Evolutionary conservation across 352 stramenopile species (phyloP).

Genomic region (Phytophthora tubulina): DNA sequence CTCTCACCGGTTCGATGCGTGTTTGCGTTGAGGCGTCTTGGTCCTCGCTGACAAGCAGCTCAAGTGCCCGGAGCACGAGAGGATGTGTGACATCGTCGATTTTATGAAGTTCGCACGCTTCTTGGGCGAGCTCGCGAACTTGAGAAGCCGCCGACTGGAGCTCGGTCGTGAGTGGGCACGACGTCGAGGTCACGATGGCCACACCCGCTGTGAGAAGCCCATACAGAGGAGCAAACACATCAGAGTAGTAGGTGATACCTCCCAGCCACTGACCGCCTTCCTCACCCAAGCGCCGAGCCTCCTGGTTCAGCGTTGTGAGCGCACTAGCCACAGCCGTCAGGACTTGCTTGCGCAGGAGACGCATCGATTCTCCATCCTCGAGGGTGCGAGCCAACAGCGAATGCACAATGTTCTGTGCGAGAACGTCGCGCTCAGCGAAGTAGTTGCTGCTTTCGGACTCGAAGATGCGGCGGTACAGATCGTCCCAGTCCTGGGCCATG

Average conservation of each 20-base stretch:
- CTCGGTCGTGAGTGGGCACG: slow-evolving; percentile 19
- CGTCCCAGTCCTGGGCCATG: slow-evolving; percentile 59
- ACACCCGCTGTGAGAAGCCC: slow-evolving; percentile 56
- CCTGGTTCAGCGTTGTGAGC: slow-evolving; percentile 44
- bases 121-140: slow-evolving; percentile 39
- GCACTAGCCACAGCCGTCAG: slow-evolving; percentile 34
- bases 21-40: neutral
- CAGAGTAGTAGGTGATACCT: slow-evolving; percentile 73
- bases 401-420: slow-evolving; percentile 67
- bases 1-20: slow-evolving; percentile 19
- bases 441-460: slow-evolving; percentile 86
- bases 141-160: slow-evolving; percentile 31
- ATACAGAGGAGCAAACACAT: slow-evolving; percentile 66
- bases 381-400: slow-evolving; percentile 45
- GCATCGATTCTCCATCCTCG: slow-evolving; percentile 24
- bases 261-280: slow-evolving; percentile 58
- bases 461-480: slow-evolving; percentile 79
- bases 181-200: slow-evolving; percentile 42
- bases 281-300: slow-evolving; percentile 30
- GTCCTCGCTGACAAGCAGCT: slow-evolving; percentile 34
- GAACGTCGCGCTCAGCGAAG: slow-evolving; percentile 69
- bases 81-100: slow-evolving; percentile 47
- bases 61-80: slow-evolving; percentile 47
- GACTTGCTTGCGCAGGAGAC: slow-evolving; percentile 42
- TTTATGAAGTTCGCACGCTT: slow-evolving; percentile 23